Percentiles rank a stretch among this genome's conserved stretches.
Conservation (phyloP, 805 yeast genomes). For the Sugiyamaella marilandica region DNA sequence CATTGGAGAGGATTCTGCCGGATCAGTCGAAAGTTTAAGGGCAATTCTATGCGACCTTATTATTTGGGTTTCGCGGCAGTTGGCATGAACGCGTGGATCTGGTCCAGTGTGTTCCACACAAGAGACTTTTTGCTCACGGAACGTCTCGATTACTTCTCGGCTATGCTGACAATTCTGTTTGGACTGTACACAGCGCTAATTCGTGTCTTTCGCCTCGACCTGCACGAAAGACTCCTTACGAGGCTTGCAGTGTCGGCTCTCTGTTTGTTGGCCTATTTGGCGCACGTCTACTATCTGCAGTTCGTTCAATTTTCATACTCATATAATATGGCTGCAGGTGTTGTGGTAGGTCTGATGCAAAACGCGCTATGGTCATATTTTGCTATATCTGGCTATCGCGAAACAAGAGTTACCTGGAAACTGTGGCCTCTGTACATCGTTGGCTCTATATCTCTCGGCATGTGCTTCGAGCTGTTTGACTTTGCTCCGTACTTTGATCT, state of each 20-base stretch:
- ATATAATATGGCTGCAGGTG: conserved; percentile 89
- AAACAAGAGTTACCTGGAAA: conserved; percentile 37
- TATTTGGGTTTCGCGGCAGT: conserved; percentile 51
- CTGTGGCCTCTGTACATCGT: conserved; percentile 51
- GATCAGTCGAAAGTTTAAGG: conserved; percentile 32
- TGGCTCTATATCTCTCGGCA: conserved; percentile 56
- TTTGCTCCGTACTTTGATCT: conserved; percentile 68
- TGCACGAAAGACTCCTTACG: conserved; percentile 24
- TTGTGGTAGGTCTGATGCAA: conserved; percentile 71
- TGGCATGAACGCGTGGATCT: conserved; percentile 84
- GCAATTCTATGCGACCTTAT: conserved; percentile 21
- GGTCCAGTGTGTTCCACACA: conserved; percentile 81
- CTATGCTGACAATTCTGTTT: conserved; percentile 78
- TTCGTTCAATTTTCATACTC: conserved; percentile 80
- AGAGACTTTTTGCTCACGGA: conserved; percentile 80
- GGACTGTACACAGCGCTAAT: conserved; percentile 69
- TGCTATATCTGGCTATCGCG: conserved; percentile 10
- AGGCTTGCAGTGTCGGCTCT: conserved; percentile 37
- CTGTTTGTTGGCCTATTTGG: conserved; percentile 49
- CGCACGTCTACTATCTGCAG: conserved; percentile 62
- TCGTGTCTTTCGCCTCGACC: conserved; percentile 58
- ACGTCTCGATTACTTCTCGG: conserved; percentile 84
- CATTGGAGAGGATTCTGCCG: conserved; percentile 43
- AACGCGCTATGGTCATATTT: conserved; percentile 49
- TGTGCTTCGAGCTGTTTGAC: conserved; percentile 88